These are phyloP conservation scores for Rhizopogon vulgaris DNA, from an alignment of 768 basidiomycete genomes.

Conservation along the genomic window DNA sequence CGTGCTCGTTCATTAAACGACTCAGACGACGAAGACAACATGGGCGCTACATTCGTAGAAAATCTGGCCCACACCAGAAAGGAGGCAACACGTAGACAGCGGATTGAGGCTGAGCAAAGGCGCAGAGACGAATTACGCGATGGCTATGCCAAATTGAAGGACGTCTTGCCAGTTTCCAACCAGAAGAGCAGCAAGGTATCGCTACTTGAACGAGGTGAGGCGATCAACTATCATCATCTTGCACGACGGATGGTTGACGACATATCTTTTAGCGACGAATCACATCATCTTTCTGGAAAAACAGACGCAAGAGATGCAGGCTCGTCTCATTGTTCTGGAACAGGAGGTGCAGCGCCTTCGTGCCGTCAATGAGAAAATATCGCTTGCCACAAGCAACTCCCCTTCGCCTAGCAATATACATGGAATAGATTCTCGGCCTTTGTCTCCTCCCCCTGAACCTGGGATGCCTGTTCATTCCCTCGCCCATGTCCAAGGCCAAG, in stretches of 20 bases:
- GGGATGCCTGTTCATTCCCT: slow-evolving; percentile 42
- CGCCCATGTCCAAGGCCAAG: slow-evolving; percentile 52
- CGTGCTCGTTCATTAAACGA: slow-evolving; percentile 64
- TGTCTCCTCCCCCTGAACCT: slow-evolving; percentile 62
- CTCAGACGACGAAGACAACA: slow-evolving; percentile 64
- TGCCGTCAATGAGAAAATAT: slow-evolving; percentile 78
- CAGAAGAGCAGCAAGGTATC: slow-evolving; percentile 92
- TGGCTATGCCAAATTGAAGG: slow-evolving; percentile 84
- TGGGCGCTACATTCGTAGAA: slow-evolving; percentile 64
- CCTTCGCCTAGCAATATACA: slow-evolving; percentile 46
- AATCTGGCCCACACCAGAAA: slow-evolving; percentile 74
- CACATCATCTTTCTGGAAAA: slow-evolving; percentile 72
- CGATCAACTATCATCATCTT: slow-evolving; percentile 7
- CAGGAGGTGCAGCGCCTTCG: slow-evolving; percentile 66
- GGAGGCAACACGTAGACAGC: slow-evolving; percentile 77
- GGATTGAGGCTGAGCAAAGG: slow-evolving; percentile 88
- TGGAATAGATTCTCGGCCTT: slow-evolving; percentile 39
- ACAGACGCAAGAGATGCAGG: slow-evolving; percentile 64
- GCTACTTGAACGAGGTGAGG: slow-evolving; percentile 76
- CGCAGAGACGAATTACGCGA: slow-evolving; percentile 86
- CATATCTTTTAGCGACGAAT: slow-evolving; percentile 53
- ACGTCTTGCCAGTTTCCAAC: slow-evolving; percentile 79
- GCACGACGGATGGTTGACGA: neutral
- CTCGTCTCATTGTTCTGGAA: slow-evolving; percentile 60
- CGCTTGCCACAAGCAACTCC: slow-evolving; percentile 52